A percentile compares a stretch with the other conserved stretches of the same genome.
Conservation (phyloP, 2,329 filamentous ascomycete genomes). For the Orbilia oligospora region DNA sequence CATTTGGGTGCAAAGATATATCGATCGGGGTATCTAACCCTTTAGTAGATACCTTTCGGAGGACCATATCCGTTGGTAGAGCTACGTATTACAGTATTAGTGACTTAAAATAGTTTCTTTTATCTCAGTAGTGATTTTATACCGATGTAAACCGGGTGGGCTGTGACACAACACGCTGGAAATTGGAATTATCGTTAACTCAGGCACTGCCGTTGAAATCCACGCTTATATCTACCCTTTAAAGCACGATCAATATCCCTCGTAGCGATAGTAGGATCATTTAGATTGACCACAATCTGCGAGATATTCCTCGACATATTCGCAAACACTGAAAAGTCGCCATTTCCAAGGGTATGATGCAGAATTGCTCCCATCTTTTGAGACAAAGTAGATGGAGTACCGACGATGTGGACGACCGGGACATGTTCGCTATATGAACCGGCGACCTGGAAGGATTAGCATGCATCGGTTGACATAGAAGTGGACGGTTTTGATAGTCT, state of each 20-base stretch:
- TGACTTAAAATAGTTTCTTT: no score
- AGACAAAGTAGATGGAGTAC: conserved; percentile 70
- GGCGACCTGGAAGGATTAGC: conserved; percentile 69
- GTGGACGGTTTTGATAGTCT: no score
- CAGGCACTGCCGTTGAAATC: no score
- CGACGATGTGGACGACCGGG: conserved; percentile 77
- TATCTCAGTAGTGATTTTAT: not conserved
- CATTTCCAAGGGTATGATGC: conserved; percentile 81
- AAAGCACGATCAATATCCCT: conserved; percentile 83
- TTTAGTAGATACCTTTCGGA: conserved; percentile 81
- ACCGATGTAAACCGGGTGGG: conserved; percentile 82
- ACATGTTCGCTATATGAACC: conserved; percentile 82
- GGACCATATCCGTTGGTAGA: conserved; percentile 82
- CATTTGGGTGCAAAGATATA: conserved; percentile 75
- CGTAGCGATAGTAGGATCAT: conserved; percentile 78
- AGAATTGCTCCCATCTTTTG: conserved; percentile 70
- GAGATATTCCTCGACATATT: conserved; percentile 83
- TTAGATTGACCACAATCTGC: conserved; percentile 79
- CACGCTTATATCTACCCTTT: conserved; percentile 70
- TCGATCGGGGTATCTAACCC: conserved; percentile 80
- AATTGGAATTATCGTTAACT: not conserved
- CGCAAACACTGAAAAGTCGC: conserved; percentile 85
- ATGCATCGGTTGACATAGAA: no score
- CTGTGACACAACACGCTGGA: conserved; percentile 74
- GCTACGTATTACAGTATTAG: no score